phyloP scores from a whole-genome alignment of 805 yeast genomes.

The Priceomyces melissophilus region DNA sequence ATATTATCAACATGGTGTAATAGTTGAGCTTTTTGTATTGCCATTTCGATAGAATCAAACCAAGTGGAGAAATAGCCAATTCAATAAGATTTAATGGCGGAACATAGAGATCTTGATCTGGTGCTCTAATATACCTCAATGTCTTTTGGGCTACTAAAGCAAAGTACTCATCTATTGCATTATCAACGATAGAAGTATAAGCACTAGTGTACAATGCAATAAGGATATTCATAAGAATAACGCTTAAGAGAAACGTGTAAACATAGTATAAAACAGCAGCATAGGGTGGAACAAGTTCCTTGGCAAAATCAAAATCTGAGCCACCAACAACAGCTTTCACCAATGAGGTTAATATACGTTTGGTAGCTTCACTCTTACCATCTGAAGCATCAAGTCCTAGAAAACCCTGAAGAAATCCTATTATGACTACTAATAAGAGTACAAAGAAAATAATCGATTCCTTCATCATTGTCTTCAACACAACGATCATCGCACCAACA shows the following conservation, averaged over 20 bases:
- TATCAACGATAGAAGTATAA: constrained; percentile 73
- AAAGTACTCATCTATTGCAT: constrained; percentile 81
- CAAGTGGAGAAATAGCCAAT: constrained; percentile 32
- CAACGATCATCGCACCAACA: constrained; percentile 87
- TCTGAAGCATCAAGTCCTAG: constrained; percentile 85
- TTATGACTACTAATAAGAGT: constrained; percentile 60
- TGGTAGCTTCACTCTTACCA: constrained; percentile 75
- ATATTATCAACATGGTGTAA: constrained; percentile 58
- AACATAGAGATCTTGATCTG: constrained; percentile 79
- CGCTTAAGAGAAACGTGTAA: constrained; percentile 71
- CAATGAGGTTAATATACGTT: constrained; percentile 58
- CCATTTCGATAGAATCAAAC: constrained; percentile 31
- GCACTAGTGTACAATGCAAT: constrained; percentile 85
- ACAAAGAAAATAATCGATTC: constrained; percentile 84
- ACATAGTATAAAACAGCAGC: constrained; percentile 75
- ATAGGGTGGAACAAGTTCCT: constrained; percentile 77
- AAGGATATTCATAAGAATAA: constrained; percentile 75
- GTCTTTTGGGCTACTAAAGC: constrained; percentile 84
- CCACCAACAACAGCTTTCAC: constrained; percentile 72
- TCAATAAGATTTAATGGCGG: constrained; percentile 84
- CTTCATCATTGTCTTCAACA: constrained; percentile 79
- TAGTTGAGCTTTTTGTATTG: constrained; percentile 43
- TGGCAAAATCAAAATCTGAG: constrained; percentile 68
- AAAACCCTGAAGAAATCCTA: constrained; percentile 85
- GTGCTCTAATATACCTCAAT: constrained; percentile 79